Base-by-base conservation (phyloP, 2,329 filamentous ascomycete genomes). In the Zymoseptoria tritici region DNA sequence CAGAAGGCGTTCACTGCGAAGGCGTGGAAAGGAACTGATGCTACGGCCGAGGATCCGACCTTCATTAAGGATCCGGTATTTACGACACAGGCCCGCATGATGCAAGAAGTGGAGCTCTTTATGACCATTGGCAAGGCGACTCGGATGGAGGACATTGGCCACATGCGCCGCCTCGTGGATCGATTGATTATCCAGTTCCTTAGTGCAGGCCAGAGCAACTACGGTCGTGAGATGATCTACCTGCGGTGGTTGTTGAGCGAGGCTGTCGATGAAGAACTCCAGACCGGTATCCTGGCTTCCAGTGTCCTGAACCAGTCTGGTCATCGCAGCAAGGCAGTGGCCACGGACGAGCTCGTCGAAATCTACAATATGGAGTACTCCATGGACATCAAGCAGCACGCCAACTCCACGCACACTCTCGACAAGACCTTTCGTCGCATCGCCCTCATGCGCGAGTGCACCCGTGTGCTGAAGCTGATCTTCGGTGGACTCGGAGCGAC, bases 321-420 rank as follows among this genome's bases (percentile, higher is more conserved):
- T 9, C 6, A 22, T 13, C n/a, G 21, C 5, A 26, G 54, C 6
- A 36, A 55, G 16, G 21, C 21, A 2, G 16, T 55, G 5, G n/a
- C 29, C 9, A 19, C 21, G 9, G 29, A 55, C n/a, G n/a, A 55
- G 29, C 9, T 49, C 4, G 13, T 55, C 3, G 13, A 55, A 31
- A 8, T 55, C 26, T 21, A 55, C 46, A 55, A 55, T n/a, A 21
- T n/a, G 4, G 54, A 55, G 9, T 55, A 55, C 54, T 55, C 36
- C 4, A 11, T 31, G n/a, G 54, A 55, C 20, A 55, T 55, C 24
- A 42, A 21, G 7, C 13, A 49, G 6, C 22, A 55, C 22, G 7
- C 16, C 6, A 55, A 55, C 53, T 55, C n/a, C 4, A 55, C 53
- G 2, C 46, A 55, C 11, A 36, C 9, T 8, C 16, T 46, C n/a